Conservation (phyloP, 352 stramenopile species). For the Pythium aristosporum region DNA sequence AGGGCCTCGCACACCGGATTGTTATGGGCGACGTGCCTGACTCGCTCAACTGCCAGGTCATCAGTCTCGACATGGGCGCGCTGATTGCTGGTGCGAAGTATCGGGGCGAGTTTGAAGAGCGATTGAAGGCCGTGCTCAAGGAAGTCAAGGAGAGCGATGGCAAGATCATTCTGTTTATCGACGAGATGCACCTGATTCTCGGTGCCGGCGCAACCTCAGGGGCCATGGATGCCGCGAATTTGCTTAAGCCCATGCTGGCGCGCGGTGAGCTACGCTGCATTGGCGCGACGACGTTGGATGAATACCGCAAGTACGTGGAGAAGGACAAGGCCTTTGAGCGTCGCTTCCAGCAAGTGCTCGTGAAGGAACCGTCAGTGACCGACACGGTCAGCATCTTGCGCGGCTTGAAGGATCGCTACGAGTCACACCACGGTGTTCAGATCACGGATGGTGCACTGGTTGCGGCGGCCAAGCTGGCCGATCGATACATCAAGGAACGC, state of each 20-base stretch:
- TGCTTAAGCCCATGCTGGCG: constrained; percentile 98
- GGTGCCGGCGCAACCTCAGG: constrained; percentile 91
- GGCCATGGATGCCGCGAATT: constrained; percentile 97
- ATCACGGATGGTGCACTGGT: constrained; percentile 94
- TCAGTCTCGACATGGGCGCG: constrained; percentile 95
- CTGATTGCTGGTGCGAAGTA: constrained; percentile 98
- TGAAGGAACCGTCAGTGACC: constrained; percentile 93
- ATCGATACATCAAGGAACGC: constrained; percentile 92
- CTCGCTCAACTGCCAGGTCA: constrained; percentile 88
- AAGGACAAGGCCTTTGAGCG: constrained; percentile 98
- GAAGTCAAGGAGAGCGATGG: constrained; percentile 92
- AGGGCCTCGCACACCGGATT: constrained; percentile 96
- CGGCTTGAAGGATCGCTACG: constrained; percentile 95
- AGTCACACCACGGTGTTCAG: constrained; percentile 95
- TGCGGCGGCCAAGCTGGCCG: constrained; percentile 92
- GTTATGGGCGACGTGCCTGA: constrained; percentile 95
- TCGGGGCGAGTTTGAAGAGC: constrained; percentile 98
- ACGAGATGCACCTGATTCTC: constrained; percentile 97
- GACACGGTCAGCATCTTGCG: constrained; percentile 96
- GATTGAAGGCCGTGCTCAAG: constrained; percentile 94
- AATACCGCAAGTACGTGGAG: constrained; percentile 98
- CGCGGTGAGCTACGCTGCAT: constrained; percentile 96
- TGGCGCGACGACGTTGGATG: constrained; percentile 96
- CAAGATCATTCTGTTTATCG: constrained; percentile 99
- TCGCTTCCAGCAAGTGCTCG: constrained; percentile 96